Evolutionary conservation across 352 stramenopile species (phyloP), one percentile per base, ranked within the genome.

Genomic region (Phytophthora pisi): DNA sequence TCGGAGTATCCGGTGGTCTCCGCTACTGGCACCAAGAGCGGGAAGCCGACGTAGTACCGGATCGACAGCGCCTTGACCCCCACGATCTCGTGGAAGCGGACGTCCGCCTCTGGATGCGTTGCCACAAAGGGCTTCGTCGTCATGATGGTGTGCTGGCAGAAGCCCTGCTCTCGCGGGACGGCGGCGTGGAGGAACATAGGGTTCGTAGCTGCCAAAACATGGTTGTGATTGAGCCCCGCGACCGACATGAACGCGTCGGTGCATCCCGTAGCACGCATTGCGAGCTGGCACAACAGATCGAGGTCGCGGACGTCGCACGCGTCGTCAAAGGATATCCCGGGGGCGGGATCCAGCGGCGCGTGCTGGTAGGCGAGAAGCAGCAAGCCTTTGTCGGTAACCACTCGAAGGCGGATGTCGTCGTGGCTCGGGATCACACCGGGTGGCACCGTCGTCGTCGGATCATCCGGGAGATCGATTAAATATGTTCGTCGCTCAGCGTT

Each of bases 141-240:
- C 54, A 84, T 61, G 6, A 84, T 57, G 0, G 72, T 73, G 51
- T 84, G 76, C 24, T 77, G 65, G 47, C 76, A 84, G n/a, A 79
- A 72, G 4, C 57, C 69, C 51, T 84, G 66, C 30, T 78, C 58
- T 30, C 76, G 63, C 9, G 66, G 66, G 15, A 81, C 36, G 2
- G 52, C 61, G 2, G 64, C 57, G n/a, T 75, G 68, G 3, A 31
- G 28, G 34, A 77, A 77, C 1, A 16, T 53, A 11, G 60, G 50
- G 46, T 74, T 64, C 5, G 68, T 77, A 15, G 68, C 60, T 8
- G 72, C 64, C 15, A 82, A 13, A 24, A 79, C 31, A 55, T 78
- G 67, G 56, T 79, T 75, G 49, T 75, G 67, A 2, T 74, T 59
- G 9, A 74, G 58, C 0, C 66, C 70, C 64, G 78, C 78, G 34